Evolutionary conservation across 345 rosid genomes (phyloP), one percentile per base, ranked within the genome.

Genomic region (Iberis pinnata): DNA sequence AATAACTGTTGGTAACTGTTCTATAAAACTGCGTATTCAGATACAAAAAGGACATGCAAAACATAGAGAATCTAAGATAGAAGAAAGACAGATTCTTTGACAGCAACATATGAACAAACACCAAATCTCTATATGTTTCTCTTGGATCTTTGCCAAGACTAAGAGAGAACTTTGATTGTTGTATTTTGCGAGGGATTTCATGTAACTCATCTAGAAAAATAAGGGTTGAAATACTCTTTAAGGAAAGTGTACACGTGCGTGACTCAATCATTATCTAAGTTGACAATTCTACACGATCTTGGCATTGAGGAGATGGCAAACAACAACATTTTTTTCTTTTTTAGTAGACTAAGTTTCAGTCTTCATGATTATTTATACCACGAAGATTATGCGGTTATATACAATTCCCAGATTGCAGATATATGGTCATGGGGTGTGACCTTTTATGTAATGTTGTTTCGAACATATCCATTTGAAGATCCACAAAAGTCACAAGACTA

Each of bases 391-490:
- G 20, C 1, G 24, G 16, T 20, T 44, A n/a, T 29, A 37, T 56
- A 41, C 16, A 12, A 11, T 66, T 25, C 24, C 17, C 83, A 90
- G 98, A 84, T 78, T 70, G 97, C 95, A 15, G 98, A 88, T 74
- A 97, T 92, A 8, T 92, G 98, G 98, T 88, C 97, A 2, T 88
- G 98, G 14, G 95, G 97, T 10, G 97, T 92, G 22, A 88, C 95
- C 18, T 69, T 92, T 43, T 92, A 81, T 20, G 95, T 92, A 45
- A 92, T 88, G 98, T 64, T 92, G 76, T 95, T 92, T 47, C 97
- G 97, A 64, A 88, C 87, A 5, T 88, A 88, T 75, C 97, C 98
- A 40, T 92, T 92, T 49, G 97, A 92, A 70, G 96, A 87, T 70
- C 96, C 96, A 25, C 86, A 80, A 5, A 82, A 84, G 71, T 96